phyloP scores from a whole-genome alignment of 1,284 basidiomycete genomes.

The Cystobasidiaceae sp. region DNA sequence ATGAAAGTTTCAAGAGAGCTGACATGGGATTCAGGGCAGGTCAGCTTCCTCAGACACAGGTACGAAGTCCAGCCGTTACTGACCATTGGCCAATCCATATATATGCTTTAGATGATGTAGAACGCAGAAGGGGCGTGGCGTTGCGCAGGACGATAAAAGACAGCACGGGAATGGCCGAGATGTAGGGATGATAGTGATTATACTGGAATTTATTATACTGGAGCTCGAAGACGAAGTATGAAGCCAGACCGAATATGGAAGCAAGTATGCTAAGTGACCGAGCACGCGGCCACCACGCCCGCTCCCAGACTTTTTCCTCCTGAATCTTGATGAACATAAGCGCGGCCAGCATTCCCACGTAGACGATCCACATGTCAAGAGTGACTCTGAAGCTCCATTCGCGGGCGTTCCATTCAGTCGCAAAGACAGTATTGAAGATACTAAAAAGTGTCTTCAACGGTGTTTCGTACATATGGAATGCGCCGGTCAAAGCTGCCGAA shows the following conservation, averaged over 20 bases:
- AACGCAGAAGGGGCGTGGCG: slow-evolving; percentile 63
- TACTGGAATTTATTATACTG: slow-evolving; percentile 72
- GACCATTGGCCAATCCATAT: slow-evolving; percentile 70
- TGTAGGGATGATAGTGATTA: slow-evolving; percentile 74
- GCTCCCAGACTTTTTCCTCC: slow-evolving; percentile 65
- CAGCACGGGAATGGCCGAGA: slow-evolving; percentile 72
- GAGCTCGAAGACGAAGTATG: slow-evolving; percentile 79
- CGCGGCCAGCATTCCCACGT: slow-evolving; percentile 73
- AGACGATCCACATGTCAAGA: slow-evolving; percentile 81
- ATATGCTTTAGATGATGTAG: slow-evolving; percentile 63
- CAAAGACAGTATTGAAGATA: slow-evolving; percentile 60
- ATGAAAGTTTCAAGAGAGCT: slow-evolving; percentile 75
- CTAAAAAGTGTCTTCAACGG: slow-evolving; percentile 62
- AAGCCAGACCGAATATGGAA: slow-evolving; percentile 58
- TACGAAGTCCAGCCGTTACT: slow-evolving; percentile 22
- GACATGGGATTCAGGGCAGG: neutral
- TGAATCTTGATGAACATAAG: slow-evolving; percentile 68
- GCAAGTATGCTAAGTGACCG: slow-evolving; percentile 53
- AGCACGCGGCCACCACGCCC: slow-evolving; percentile 59
- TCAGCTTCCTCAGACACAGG: neutral
- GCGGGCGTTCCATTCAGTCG: slow-evolving; percentile 71
- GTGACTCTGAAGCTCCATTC: slow-evolving; percentile 83
- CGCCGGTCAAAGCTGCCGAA: slow-evolving; percentile 60
- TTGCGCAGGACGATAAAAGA: slow-evolving; percentile 72
- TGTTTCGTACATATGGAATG: slow-evolving; percentile 62